Percentiles rank a stretch among this genome's conserved stretches.
Evolutionary conservation across 176 grass and related monocot genomes (phyloP).

Genomic region (Triticum urartu): DNA sequence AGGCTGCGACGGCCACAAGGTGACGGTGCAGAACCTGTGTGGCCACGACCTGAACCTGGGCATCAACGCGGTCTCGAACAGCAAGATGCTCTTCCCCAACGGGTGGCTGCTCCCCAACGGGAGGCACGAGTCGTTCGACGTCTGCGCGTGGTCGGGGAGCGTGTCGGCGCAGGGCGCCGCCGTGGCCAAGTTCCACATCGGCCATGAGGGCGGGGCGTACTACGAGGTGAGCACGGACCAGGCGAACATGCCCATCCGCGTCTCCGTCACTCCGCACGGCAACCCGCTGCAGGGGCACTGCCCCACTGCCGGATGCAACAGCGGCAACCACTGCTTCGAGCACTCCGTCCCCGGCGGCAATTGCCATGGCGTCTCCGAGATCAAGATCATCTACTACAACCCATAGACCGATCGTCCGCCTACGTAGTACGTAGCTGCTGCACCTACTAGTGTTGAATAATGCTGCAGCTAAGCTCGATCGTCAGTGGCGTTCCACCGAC

Average conservation of each 20-base stretch:
- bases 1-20: constrained; percentile 18
- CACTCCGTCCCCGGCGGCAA: constrained; percentile 20
- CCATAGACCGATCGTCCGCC: not conserved
- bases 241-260: not conserved
- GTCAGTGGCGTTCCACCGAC: not conserved
- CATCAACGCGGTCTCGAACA: not conserved
- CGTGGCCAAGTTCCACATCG: constrained; percentile 36
- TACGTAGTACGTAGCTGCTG: not conserved
- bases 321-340: not conserved
- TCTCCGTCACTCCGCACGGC: constrained; percentile 20
- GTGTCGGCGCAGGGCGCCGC: not conserved
- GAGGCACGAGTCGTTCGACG: constrained; percentile 20
- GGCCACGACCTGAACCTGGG: constrained; percentile 1
- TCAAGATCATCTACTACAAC: constrained; percentile 49
- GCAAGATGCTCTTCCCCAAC: constrained; percentile 14
- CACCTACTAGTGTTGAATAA: not conserved
- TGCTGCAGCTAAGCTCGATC: not conserved
- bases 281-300: not conserved
- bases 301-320: constrained; percentile 30
- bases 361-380: constrained; percentile 41
- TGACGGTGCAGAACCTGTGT: constrained; percentile 50
- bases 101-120: not conserved
- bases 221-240: constrained; percentile 18
- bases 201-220: constrained; percentile 33
- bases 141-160: constrained; percentile 34